Evolutionary conservation across 2,329 filamentous ascomycete genomes (phyloP).

Genomic region (Aspergillus chevalieri): DNA sequence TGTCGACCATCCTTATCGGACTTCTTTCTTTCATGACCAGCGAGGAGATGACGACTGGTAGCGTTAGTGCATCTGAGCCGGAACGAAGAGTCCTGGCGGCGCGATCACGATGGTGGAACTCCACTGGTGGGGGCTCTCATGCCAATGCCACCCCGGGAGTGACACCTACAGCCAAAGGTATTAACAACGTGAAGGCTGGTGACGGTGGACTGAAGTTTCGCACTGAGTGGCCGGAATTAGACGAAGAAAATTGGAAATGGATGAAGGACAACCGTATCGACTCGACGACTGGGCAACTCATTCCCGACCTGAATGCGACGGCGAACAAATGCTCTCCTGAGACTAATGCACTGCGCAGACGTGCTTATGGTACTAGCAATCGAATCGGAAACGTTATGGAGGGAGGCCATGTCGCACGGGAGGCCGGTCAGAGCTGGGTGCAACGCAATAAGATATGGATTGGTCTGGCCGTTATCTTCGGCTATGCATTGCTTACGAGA

Average conservation of each 20-base stretch:
- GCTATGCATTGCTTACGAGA: conserved; percentile 77
- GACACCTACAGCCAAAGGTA: conserved; percentile 59
- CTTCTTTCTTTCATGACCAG: conserved; percentile 96
- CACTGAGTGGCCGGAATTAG: conserved; percentile 81
- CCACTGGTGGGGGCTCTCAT: conserved; percentile 77
- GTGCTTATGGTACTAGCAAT: conserved; percentile 51
- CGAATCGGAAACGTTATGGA: conserved; percentile 64
- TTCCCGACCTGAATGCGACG: conserved; percentile 50
- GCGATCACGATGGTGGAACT: conserved; percentile 91
- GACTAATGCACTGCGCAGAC: conserved; percentile 59
- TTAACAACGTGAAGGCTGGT: conserved; percentile 74
- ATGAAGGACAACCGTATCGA: conserved; percentile 81
- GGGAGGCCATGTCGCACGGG: conserved; percentile 65
- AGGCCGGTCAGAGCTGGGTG: conserved; percentile 78
- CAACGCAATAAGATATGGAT: conserved; percentile 72
- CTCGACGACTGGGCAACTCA: conserved; percentile 62
- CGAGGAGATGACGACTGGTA: conserved; percentile 97
- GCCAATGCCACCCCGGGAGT: conserved; percentile 42
- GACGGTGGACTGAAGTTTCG: conserved; percentile 90
- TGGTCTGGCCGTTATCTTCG: conserved; percentile 62
- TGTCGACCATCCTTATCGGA: conserved; percentile 91
- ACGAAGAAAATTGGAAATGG: conserved; percentile 86
- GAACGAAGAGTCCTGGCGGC: conserved; percentile 74
- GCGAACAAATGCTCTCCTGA: conserved; percentile 54
- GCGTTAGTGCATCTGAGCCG: conserved; percentile 66